Evolutionary conservation across 306 rosid species (phyloP).

Genomic region (Quercus engelmannii): DNA sequence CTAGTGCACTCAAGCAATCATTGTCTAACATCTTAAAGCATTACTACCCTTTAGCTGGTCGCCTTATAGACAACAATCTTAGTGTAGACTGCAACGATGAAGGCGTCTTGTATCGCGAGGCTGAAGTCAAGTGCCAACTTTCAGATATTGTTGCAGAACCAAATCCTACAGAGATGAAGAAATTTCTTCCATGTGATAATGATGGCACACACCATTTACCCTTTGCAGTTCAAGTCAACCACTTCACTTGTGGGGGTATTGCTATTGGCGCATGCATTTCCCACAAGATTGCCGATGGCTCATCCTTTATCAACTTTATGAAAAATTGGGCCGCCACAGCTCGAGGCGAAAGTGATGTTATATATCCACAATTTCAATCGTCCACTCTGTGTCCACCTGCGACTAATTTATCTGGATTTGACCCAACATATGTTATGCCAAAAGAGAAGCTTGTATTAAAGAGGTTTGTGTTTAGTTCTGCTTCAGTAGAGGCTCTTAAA

Average conservation of each 20-base stretch:
- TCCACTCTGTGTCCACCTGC: constrained; percentile 11
- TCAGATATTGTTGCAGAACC: no score
- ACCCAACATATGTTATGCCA: background rate
- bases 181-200: no score
- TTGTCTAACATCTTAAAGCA: no score
- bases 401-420: background rate
- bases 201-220: no score
- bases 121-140: no score
- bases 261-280: constrained; percentile 17
- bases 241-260: constrained; percentile 30
- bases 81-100: no score
- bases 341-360: background rate
- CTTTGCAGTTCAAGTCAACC: constrained; percentile 11
- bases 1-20: no score
- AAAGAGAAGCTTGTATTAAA: background rate
- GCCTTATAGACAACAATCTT: no score
- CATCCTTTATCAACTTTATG: constrained; percentile 15
- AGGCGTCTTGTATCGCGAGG: no score
- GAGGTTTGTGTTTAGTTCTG: no score
- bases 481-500: background rate
- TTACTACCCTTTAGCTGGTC: no score
- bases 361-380: background rate
- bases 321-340: constrained; percentile 23
- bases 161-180: no score
- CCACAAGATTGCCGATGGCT: constrained; percentile 30